Evolutionary conservation across 1,284 basidiomycete genomes (phyloP), one percentile per base, ranked within the genome.

Genomic region (Cryptococcus sp.): DNA sequence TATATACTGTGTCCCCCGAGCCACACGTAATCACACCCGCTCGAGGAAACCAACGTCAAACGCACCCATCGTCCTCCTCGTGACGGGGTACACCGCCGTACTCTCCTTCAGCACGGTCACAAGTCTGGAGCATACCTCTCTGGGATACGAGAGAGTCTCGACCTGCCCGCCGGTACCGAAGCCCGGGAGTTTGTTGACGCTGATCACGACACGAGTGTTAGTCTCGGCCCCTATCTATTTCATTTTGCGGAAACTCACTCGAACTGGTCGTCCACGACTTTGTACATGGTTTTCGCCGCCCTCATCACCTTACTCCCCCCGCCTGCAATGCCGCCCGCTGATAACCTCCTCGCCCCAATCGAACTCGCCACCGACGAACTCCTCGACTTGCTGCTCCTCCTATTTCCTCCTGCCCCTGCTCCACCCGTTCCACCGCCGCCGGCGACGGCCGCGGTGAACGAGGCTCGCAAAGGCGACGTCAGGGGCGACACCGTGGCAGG

Each of bases 21-120:
- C 42, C 36, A 11, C 6, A 15, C 52, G 15, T 12, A 16, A 15
- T 37, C 50, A 55, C 13, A 53, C 52, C 18, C 72, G 54, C 55
- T 71, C 70, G 21, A 76, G 60, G 53, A 75, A 75, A 1, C 74
- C 74, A 16, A 70, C 58, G n/a, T 69, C 65, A 45, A 71, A 71
- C 11, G 52, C 60, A 21, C 67, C 67, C 66, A 76, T 67, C 21
- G 53, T 58, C 24, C 71, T 59, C 38, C 55, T 56, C 2, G 53
- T 51, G 1, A 56, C 15, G 0, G 74, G 74, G 50, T 70, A 73
- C 9, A 69, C 56, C 3, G 44, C 36, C 4, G 60, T 65, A 48
- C 71, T 73, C 21, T 69, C 60, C 39, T 53, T 50, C 50, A 76
- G 56, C 2, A 59, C 55, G 1, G 33, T 47, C 9, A 67, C 59